Base-by-base conservation (phyloP, 129 eudicot genomes). In the Tanacetum coccineum region DNA sequence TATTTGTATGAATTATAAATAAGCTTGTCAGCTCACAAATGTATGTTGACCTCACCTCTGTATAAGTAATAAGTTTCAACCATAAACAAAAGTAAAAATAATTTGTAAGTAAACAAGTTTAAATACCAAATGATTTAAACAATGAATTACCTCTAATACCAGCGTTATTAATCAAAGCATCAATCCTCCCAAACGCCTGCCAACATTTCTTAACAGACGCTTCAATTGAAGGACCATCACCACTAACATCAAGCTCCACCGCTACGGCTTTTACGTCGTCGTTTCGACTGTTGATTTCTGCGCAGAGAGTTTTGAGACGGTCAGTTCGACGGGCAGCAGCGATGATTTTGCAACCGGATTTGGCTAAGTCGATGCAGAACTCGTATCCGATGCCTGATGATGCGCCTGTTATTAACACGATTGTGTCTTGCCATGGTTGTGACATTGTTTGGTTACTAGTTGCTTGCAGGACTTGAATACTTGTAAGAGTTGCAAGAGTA, bases 241-340 rank as follows among this genome's bases (percentile, higher is more conserved):
- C 70, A 9, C 58, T 66, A 15, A 66, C 70, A n/a, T 48, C 70
- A 26, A 66, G 70, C 56, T 66, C 70, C 9, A 66, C 70, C 3
- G 70, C 70, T 4, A 66, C 58, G 0, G 59, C 70, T 18, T 9
- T 6, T 8, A 19, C 17, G 22, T 44, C 53, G 47, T 25, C 22
- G 47, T 42, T 63, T 39, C 45, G 6, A 63, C 30, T 49, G 21
- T 66, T 66, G 3, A 66, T 66, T 66, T 66, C n/a, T 28, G 14
- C 26, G 44, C 70, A 66, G 7, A 72, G 49, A 62, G 51, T 28
- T 14, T 72, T 65, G 18, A 72, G 68, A 9, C 51, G 36, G 13
- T 71, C 61, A 3, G 48, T 52, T 20, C 76, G 49, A 60, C 69
- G 76, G 3, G 76, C 75, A 6, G 75, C 75, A 10, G 67, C 59